Evolutionary conservation across 108 stramenopile genomes (phyloP).

Genomic region (Skeletonema marinoi): DNA sequence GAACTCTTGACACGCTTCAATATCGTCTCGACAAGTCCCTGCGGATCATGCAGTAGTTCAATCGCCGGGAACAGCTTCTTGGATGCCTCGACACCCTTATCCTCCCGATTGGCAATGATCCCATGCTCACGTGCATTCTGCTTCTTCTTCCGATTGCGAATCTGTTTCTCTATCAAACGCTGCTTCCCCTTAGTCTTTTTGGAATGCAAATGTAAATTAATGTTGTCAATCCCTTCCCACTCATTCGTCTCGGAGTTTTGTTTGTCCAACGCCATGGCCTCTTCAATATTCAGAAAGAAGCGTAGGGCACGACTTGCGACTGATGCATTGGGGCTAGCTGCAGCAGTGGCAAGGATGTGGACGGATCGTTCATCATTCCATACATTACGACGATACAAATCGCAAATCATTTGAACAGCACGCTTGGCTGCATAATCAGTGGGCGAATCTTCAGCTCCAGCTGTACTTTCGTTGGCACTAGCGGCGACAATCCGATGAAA

Average conservation of each 20-base stretch:
- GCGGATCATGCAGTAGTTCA: constrained; percentile 94
- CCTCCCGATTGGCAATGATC: constrained; percentile 60
- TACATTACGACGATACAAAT: constrained; percentile 92
- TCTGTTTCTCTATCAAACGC: constrained; percentile 59
- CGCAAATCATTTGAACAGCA: constrained; percentile 90
- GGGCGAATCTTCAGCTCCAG: constrained; percentile 51
- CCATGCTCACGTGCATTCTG: constrained; percentile 65
- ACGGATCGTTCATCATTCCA: constrained; percentile 97
- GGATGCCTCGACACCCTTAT: constrained; percentile 62
- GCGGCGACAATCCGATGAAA: constrained; percentile 76
- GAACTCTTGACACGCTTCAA: constrained; percentile 76
- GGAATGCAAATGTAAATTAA: constrained; percentile 79
- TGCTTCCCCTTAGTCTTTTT: constrained; percentile 71
- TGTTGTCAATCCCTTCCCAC: constrained; percentile 65
- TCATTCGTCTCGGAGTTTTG: constrained; percentile 71
- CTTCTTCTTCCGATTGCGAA: constrained; percentile 65
- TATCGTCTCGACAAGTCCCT: constrained; percentile 88
- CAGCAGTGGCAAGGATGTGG: constrained; percentile 91
- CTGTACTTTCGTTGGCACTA: constrained; percentile 26
- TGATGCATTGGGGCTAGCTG: constrained; percentile 52
- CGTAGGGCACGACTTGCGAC: constrained; percentile 82
- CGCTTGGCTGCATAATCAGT: constrained; percentile 81
- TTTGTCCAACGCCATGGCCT: constrained; percentile 90
- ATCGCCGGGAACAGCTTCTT: constrained; percentile 93
- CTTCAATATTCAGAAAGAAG: constrained; percentile 97